Conservation (phyloP, 225 moss, liverwort and hornwort genomes). For the Polytrichum formosum region DNA sequence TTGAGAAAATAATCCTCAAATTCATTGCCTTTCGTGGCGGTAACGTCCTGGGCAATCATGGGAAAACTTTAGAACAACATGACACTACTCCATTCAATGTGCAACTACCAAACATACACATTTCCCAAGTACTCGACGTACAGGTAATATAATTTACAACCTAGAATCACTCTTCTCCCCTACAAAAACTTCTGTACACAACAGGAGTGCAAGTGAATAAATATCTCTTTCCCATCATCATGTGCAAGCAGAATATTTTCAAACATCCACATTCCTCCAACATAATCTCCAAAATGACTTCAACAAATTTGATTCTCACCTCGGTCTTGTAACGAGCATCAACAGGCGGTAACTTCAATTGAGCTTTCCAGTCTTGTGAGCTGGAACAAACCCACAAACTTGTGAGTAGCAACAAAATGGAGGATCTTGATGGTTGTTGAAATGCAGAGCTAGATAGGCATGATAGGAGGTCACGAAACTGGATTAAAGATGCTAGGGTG, state of each 20-base stretch:
- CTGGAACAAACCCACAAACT: not conserved
- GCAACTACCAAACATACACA: not conserved
- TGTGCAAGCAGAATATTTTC: too few species aligned
- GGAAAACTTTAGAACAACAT: not conserved
- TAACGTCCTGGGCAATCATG: constrained; percentile 41
- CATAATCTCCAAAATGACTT: too few species aligned
- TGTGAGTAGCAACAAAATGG: not conserved
- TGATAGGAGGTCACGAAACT: not conserved
- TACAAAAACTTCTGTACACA: too few species aligned
- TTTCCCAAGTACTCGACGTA: not conserved
- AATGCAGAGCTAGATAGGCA: not conserved
- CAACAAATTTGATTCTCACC: constrained; percentile 20
- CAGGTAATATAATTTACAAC: too few species aligned
- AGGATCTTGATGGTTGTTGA: not conserved
- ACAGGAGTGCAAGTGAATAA: too few species aligned
- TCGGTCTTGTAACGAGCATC: constrained; percentile 62
- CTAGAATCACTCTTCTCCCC: too few species aligned
- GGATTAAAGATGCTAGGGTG: not conserved
- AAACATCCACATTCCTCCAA: too few species aligned
- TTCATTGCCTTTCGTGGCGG: constrained; percentile 62
- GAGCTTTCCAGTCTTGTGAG: constrained; percentile 56
- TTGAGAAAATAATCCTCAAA: constrained; percentile 66
- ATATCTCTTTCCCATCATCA: too few species aligned
- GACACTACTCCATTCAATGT: not conserved
- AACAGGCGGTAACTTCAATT: constrained; percentile 54